Evolutionary conservation across 2,329 filamentous ascomycete genomes (phyloP).

Genomic region (Bipolaris sorokiniana): DNA sequence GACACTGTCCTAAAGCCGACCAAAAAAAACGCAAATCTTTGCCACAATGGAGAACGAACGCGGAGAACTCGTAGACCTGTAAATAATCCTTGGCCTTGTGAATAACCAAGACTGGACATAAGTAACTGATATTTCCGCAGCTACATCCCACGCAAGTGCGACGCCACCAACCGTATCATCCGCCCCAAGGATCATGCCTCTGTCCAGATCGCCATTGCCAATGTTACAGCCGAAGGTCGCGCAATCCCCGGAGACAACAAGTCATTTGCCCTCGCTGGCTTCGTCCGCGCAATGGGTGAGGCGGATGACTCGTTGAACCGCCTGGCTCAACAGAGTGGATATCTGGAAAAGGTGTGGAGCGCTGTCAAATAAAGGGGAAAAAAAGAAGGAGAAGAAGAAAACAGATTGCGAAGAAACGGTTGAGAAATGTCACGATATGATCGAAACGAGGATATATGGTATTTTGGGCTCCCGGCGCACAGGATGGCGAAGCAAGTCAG

Average conservation of each 20-base stretch:
- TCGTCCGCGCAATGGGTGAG: conserved; percentile 3
- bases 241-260: background rate
- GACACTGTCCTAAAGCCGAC: background rate
- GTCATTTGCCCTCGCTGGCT: conserved; percentile 1
- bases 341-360: background rate
- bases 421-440: background rate
- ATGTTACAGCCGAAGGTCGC: background rate
- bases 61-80: conserved; percentile 4
- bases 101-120: background rate
- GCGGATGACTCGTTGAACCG: background rate
- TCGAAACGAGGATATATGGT: background rate
- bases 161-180: conserved; percentile 5
- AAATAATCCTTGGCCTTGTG: background rate
- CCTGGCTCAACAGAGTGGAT: background rate
- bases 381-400: background rate
- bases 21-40: background rate
- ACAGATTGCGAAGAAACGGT: background rate
- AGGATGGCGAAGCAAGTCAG: background rate
- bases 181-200: conserved; percentile 1
- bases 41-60: conserved; percentile 6
- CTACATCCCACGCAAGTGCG: conserved; percentile 3
- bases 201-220: background rate
- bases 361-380: background rate
- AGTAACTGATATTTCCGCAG: background rate
- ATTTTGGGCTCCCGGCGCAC: background rate